Evolutionary conservation across 306 rosid genomes (phyloP).

Genomic region (Phaseolus lunatus): DNA sequence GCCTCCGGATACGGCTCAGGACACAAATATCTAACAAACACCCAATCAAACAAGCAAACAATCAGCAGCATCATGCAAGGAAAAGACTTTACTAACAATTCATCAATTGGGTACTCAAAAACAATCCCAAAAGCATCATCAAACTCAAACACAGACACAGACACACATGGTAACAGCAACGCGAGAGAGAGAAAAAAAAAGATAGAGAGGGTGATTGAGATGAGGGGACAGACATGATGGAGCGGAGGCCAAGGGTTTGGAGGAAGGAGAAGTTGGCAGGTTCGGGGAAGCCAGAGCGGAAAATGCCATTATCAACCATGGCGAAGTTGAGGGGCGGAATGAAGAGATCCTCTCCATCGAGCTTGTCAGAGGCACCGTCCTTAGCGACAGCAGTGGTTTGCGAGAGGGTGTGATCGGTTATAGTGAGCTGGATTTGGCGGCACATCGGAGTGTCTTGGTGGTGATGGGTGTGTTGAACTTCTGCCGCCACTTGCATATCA

Average conservation of each 20-base stretch:
- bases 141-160: background rate
- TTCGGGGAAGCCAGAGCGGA: slow-evolving; percentile 95
- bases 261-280: slow-evolving; percentile 87
- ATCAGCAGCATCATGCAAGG: slow-evolving; percentile 15
- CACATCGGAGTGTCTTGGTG: slow-evolving; percentile 54
- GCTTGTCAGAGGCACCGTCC: slow-evolving; percentile 6
- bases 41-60: slow-evolving; percentile 16
- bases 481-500: slow-evolving; percentile 77
- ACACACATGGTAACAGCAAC: background rate
- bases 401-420: slow-evolving; percentile 42
- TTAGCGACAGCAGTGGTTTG: background rate
- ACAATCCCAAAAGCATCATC: background rate
- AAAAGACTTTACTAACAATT: slow-evolving; percentile 27
- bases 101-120: slow-evolving; percentile 34
- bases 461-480: slow-evolving; percentile 34
- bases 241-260: slow-evolving; percentile 83
- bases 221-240: slow-evolving; percentile 67
- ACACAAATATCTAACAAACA: slow-evolving; percentile 74
- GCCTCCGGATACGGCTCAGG: slow-evolving; percentile 93
- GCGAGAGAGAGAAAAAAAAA: background rate
- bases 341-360: slow-evolving; percentile 66
- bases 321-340: slow-evolving; percentile 95
- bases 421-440: slow-evolving; percentile 52
- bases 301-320: slow-evolving; percentile 93
- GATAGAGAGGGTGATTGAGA: background rate